These are phyloP conservation scores for Thermothielavioides terrestris DNA, from an alignment of 495 filamentous ascomycete species.

Conservation along the genomic window DNA sequence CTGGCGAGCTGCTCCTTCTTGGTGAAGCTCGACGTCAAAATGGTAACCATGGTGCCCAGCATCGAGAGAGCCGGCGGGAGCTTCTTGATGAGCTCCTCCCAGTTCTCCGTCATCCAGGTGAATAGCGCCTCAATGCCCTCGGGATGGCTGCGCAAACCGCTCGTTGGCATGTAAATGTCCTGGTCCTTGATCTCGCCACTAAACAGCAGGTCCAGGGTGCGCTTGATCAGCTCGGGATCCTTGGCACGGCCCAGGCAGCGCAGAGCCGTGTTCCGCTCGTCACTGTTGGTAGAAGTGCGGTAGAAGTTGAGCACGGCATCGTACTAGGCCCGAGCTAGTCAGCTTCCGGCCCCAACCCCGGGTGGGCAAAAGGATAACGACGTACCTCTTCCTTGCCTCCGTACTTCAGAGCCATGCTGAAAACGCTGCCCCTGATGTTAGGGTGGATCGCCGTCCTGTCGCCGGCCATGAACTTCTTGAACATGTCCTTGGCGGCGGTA, in stretches of 20 bases:
- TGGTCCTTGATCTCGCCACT: slow-evolving; percentile 87
- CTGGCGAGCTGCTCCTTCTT: slow-evolving; percentile 62
- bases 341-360: too few relatives aligned
- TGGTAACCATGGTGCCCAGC: slow-evolving; percentile 75
- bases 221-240: slow-evolving; percentile 67
- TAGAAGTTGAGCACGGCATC: slow-evolving; percentile 74
- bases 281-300: slow-evolving; percentile 73
- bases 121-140: slow-evolving; percentile 76
- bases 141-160: slow-evolving; percentile 66
- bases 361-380: slow-evolving; percentile 2
- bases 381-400: slow-evolving; percentile 64
- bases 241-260: slow-evolving; percentile 75
- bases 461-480: slow-evolving; percentile 57
- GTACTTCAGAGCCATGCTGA: slow-evolving; percentile 61
- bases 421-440: slow-evolving; percentile 61
- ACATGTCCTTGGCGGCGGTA: slow-evolving; percentile 62
- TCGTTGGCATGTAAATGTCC: slow-evolving; percentile 84
- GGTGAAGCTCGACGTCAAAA: slow-evolving; percentile 77
- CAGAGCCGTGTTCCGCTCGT: slow-evolving; percentile 93
- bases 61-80: slow-evolving; percentile 74
- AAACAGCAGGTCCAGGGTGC: slow-evolving; percentile 65
- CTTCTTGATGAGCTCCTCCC: slow-evolving; percentile 69
- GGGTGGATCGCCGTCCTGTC: slow-evolving; percentile 63
- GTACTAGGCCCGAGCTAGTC: slow-evolving; percentile 45
- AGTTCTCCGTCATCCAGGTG: slow-evolving; percentile 77